phyloP scores from a whole-genome alignment of 2,329 filamentous ascomycete genomes.

The Botryosphaeria dothidea region DNA sequence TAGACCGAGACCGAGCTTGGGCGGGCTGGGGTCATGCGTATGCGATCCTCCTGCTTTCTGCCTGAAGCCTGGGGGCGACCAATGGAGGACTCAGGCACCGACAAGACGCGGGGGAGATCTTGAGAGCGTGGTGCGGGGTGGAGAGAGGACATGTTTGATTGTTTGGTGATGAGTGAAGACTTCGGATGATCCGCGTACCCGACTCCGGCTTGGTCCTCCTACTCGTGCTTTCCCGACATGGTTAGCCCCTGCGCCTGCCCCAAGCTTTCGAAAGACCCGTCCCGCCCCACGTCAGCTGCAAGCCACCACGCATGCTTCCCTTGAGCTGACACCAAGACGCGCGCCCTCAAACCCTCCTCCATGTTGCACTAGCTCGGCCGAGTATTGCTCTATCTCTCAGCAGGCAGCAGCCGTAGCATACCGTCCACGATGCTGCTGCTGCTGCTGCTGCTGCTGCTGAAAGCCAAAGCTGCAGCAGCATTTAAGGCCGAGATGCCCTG shows the following conservation, averaged over 20 bases:
- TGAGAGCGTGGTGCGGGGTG: conserved; percentile 8
- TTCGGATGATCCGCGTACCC: conserved; percentile 1
- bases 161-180: not conserved
- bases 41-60: not conserved
- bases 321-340: too few relatives aligned
- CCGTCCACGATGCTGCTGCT: not conserved
- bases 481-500: not conserved
- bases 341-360: too few relatives aligned
- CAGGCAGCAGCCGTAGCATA: not conserved
- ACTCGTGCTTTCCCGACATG: not conserved
- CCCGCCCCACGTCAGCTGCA: not conserved
- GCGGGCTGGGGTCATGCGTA: not conserved
- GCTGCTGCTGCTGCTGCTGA: not conserved
- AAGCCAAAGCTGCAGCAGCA: not conserved
- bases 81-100: not conserved
- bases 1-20: not conserved
- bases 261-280: not conserved
- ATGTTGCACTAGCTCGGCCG: not conserved
- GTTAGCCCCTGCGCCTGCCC: not conserved
- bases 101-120: not conserved
- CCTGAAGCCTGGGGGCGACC: not conserved
- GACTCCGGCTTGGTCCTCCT: not conserved
- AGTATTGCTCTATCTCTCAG: not conserved
- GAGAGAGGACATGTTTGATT: conserved; percentile 1
- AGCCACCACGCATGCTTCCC: not conserved